Evolutionary conservation across 2,329 filamentous ascomycete genomes (phyloP), one percentile per base, ranked within the genome.

Genomic region (Hypomyces rosellus): DNA sequence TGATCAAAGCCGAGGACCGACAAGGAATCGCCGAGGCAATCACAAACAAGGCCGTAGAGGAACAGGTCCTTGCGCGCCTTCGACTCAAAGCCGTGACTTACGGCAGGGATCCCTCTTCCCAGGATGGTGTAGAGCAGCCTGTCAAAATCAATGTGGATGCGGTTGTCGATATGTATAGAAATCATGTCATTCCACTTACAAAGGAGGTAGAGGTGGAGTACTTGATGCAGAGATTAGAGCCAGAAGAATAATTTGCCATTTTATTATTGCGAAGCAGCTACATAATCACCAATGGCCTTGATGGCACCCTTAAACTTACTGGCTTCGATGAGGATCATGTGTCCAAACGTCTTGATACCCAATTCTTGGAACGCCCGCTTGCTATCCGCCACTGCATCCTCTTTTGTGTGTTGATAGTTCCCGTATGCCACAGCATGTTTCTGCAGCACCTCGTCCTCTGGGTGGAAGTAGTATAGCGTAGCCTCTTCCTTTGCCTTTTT

Each of bases 191-290:
- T 60, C 93, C 93, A 1, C 71, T 97, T 67, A 99, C 93, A n/a
- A 99, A 99, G 70, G 86, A 90, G 56, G 92, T 99, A 38, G 93
- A 99, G 75, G 90, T 99, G 9, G 93, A 99, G 61, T 99, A 99
- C 67, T 75, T 99, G 59, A 95, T 99, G 89, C 89, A 97, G 70
- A 81, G 93, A 56, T 73, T 99, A 48, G 81, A 82, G 48, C 65
- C 64, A 14, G 43, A 46, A 25, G 37, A 38, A 22, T 42, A 36
- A 18, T 42, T 43, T 34, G 34, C 48, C 33, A 45, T 45, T 66
- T 47, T 48, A 34, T 66, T 63, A 74, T 69, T 71, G 67, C 56
- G 73, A 69, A 54, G 78, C 72, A 59, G 75, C 80, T 56, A 96
- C 65, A 68, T 90, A 95, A 58, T 89, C 82, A 58, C 76, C 76